Evolutionary conservation across 805 yeast species (phyloP).

Genomic region (Ogataea trehalophila): DNA sequence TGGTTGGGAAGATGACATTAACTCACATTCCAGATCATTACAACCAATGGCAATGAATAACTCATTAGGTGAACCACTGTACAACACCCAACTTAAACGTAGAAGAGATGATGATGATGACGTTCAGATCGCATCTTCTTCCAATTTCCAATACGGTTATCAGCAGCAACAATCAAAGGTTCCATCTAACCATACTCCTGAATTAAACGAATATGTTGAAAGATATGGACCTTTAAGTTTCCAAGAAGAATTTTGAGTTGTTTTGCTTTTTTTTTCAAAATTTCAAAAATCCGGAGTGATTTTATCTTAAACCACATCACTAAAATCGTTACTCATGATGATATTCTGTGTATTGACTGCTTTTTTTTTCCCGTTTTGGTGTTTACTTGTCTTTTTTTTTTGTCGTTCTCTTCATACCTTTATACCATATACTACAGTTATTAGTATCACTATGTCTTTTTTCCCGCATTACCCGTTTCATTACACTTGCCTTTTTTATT

Average conservation of each 20-base stretch:
- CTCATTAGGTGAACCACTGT: not conserved
- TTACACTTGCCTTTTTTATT: not conserved
- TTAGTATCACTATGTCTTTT: not conserved
- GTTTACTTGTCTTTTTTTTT: not conserved
- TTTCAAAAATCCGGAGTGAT: too few species aligned
- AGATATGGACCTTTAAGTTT: conserved; percentile 42
- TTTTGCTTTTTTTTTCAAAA: too few species aligned
- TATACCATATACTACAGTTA: too few species aligned
- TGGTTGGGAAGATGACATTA: conserved; percentile 37
- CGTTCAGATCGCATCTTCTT: not conserved
- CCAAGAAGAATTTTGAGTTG: conserved; percentile 42
- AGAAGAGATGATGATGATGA: conserved; percentile 8
- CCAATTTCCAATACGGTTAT: not conserved
- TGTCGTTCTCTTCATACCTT: not conserved
- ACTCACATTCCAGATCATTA: conserved; percentile 3
- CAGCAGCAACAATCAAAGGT: too few species aligned
- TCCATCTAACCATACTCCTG: not conserved
- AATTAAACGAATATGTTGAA: conserved; percentile 25
- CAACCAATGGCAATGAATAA: not conserved
- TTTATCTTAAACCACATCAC: too few species aligned
- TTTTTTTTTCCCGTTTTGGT: not conserved
- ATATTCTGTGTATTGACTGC: too few species aligned
- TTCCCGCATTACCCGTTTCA: not conserved
- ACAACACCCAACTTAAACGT: conserved; percentile 6
- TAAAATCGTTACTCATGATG: too few species aligned